Evolutionary conservation across 1,284 basidiomycete genomes (phyloP), one percentile per base, ranked within the genome.

Genomic region (Hemileia vastatrix): DNA sequence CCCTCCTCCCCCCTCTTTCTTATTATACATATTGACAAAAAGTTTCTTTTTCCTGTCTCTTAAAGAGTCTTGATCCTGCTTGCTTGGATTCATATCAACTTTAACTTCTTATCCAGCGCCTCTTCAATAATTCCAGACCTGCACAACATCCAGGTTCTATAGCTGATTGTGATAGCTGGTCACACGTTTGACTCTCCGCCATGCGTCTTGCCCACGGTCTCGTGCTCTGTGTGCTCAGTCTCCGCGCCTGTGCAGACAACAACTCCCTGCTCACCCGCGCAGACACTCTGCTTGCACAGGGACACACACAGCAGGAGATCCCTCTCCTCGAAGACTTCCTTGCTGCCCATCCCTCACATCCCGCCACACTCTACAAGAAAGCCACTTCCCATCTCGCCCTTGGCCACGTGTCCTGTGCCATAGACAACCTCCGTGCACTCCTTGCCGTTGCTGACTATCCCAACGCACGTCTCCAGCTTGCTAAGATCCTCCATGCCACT

Each of bases 361-460:
- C 82, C 91, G 58, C 68, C 11, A 70, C 68, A 21, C 87, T 90
- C 73, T 94, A 93, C 79, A 93, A 93, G 74, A 85, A 90, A 44
- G 92, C 89, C 0, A 95, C 90, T 0, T 88, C 90, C 0, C 87
- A 91, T 74, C 83, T 88, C 68, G 90, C 88, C 1, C 78, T 87
- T 6, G 85, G 84, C 24, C 81, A 87, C 51, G 84, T 90, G 71
- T 68, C 78, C 2, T 79, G 81, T 19, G 91, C 92, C 0, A 78
- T 93, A 5, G 85, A 89, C n/a, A 90, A 93, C 73, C 90, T 93
- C 71, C 84, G 88, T 69, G 83, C 84, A 67, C 90, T 94, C 52
- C 80, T 95, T 11, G 78, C 80, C 15, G 79, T 93, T n/a, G 90
- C 78, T 62, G 67, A 83, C 9, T 88, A 86, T 70, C 83, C 86